Conservation (phyloP, 169 alveolate species). For the Amoebophrya sp. region DNA sequence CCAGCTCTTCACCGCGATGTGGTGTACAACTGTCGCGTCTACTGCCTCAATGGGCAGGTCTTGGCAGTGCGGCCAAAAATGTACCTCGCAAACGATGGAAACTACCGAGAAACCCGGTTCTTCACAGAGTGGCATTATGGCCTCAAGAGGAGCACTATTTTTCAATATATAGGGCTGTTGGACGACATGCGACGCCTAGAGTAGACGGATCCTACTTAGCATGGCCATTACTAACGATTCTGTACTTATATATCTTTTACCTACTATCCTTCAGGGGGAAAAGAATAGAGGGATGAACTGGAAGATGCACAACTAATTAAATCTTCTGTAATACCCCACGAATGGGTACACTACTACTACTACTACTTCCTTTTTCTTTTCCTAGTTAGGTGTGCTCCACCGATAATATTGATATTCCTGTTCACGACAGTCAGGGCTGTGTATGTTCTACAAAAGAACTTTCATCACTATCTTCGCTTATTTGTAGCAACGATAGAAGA, state of each 20-base stretch:
- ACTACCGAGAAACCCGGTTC: slow-evolving; percentile 75
- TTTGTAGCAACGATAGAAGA: too few relatives aligned
- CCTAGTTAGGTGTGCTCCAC: too few relatives aligned
- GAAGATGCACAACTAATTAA: too few relatives aligned
- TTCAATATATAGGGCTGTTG: neutral
- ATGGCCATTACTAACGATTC: too few relatives aligned
- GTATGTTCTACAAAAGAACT: neutral
- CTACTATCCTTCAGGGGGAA: neutral
- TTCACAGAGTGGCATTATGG: slow-evolving; percentile 68
- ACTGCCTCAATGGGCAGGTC: slow-evolving; percentile 57
- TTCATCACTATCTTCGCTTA: too few relatives aligned
- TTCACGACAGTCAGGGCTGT: neutral
- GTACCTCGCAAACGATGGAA: slow-evolving; percentile 68
- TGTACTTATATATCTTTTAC: too few relatives aligned
- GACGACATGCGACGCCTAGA: neutral
- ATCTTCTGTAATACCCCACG: too few relatives aligned
- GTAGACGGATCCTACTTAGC: too few relatives aligned
- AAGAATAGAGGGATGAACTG: neutral
- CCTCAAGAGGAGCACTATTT: slow-evolving; percentile 28
- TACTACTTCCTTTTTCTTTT: too few relatives aligned
- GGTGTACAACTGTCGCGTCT: slow-evolving; percentile 68
- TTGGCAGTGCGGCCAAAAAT: slow-evolving; percentile 74
- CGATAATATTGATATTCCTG: neutral
- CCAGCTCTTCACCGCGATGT: slow-evolving; percentile 62
- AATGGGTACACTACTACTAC: too few relatives aligned